These are phyloP conservation scores for Clonostachys rhizophaga DNA, from an alignment of 2,329 filamentous ascomycete species.

Conservation along the genomic window DNA sequence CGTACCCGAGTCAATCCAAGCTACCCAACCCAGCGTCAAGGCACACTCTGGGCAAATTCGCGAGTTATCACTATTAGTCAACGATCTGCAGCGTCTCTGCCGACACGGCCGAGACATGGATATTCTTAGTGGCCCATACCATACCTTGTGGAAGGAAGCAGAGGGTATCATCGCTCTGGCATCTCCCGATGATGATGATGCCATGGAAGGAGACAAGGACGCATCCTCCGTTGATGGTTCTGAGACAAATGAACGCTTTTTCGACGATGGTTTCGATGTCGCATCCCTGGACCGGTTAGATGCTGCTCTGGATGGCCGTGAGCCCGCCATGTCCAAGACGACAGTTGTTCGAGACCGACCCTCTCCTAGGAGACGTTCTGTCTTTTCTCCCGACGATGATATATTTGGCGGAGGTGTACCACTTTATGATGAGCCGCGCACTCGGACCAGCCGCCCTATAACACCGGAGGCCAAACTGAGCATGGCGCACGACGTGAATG, in stretches of 20 bases:
- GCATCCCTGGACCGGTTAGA: slow-evolving; percentile 35
- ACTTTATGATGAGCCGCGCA: too few relatives aligned
- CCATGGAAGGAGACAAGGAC: slow-evolving; percentile 26
- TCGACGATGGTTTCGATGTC: slow-evolving; percentile 43
- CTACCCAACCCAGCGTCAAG: slow-evolving; percentile 76
- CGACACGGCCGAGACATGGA: slow-evolving; percentile 64
- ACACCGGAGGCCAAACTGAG: slow-evolving; percentile 28
- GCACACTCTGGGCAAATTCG: slow-evolving; percentile 80
- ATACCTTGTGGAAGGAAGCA: slow-evolving; percentile 70
- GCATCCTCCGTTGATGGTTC: slow-evolving; percentile 29
- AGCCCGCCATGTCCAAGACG: slow-evolving; percentile 40
- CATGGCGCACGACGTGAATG: slow-evolving; percentile 31
- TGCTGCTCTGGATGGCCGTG: slow-evolving; percentile 33
- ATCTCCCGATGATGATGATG: slow-evolving; percentile 52
- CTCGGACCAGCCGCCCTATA: slow-evolving; percentile 27
- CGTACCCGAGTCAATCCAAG: slow-evolving; percentile 72
- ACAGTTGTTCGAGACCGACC: slow-evolving; percentile 50
- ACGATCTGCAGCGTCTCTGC: slow-evolving; percentile 75
- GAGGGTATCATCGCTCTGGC: slow-evolving; percentile 86
- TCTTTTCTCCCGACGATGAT: slow-evolving; percentile 62
- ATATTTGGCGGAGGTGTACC: slow-evolving; percentile 46
- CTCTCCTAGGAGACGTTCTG: slow-evolving; percentile 50
- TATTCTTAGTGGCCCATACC: slow-evolving; percentile 55
- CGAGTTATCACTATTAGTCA: slow-evolving; percentile 76
- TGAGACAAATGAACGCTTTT: slow-evolving; percentile 35